Percentiles rank a stretch among this genome's conserved stretches.
phyloP scores from a whole-genome alignment of 108 stramenopile genomes.

The Epithemia pelagica region DNA sequence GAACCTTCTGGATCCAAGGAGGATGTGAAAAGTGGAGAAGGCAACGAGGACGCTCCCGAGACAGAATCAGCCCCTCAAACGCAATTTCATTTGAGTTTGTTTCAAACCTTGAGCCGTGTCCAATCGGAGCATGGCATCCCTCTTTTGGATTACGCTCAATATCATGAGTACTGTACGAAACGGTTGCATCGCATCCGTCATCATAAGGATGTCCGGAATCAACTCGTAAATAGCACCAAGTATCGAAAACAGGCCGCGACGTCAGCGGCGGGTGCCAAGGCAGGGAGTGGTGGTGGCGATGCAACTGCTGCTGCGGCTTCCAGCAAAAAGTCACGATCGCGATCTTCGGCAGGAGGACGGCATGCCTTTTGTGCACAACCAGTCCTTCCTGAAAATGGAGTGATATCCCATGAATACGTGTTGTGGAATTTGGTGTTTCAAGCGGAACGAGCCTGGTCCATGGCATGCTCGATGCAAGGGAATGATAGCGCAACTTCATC shows the following conservation, averaged over 20 bases:
- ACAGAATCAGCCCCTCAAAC: no score
- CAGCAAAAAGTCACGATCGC: not conserved
- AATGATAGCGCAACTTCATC: slow-evolving; percentile 8
- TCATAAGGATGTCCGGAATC: slow-evolving; percentile 18
- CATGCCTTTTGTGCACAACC: slow-evolving; percentile 10
- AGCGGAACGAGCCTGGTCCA: slow-evolving; percentile 68
- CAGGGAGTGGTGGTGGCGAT: not conserved
- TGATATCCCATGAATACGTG: slow-evolving; percentile 15
- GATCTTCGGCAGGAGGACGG: not conserved
- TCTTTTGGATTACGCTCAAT: slow-evolving; percentile 32
- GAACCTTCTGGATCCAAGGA: no score
- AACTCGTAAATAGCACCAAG: slow-evolving; percentile 23
- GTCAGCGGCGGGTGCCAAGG: not conserved
- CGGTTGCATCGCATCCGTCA: slow-evolving; percentile 39
- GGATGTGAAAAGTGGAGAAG: no score
- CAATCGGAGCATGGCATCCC: slow-evolving; percentile 21
- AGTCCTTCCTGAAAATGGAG: not conserved
- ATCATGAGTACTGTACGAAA: slow-evolving; percentile 47
- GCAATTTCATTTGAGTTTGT: slow-evolving; percentile 1
- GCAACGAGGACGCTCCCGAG: no score
- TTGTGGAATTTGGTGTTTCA: slow-evolving; percentile 38
- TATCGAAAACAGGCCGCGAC: slow-evolving; percentile 12
- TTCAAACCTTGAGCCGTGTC: slow-evolving; percentile 1
- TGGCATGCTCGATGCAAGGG: slow-evolving; percentile 42
- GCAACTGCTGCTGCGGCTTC: no score